phyloP scores from a whole-genome alignment of 495 filamentous ascomycete species.

The Aspergillus wentii region DNA sequence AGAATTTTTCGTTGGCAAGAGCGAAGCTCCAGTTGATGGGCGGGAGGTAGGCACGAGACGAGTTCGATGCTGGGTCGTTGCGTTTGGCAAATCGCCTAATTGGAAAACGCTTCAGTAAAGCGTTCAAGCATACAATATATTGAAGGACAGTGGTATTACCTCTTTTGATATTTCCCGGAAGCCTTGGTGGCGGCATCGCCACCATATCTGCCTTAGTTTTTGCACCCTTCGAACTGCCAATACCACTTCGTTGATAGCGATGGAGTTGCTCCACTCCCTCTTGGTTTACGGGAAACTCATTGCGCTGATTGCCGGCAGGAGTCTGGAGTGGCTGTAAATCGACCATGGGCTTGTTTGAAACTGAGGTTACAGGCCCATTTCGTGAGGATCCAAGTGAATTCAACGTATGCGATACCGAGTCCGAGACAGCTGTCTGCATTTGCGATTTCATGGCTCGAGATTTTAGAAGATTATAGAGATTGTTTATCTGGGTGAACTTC shows the following conservation, averaged over 20 bases:
- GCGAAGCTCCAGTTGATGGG: conserved; percentile 12
- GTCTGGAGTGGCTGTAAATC: conserved; percentile 18
- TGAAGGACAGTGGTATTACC: conserved; percentile 8
- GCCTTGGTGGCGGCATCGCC: conserved; percentile 25
- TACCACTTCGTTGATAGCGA: conserved; percentile 43
- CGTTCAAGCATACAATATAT: not conserved
- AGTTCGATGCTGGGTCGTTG: conserved; percentile 18
- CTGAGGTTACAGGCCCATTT: conserved; percentile 8
- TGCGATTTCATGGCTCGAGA: conserved; percentile 63
- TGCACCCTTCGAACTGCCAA: conserved; percentile 35
- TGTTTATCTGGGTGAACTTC: conserved; percentile 71
- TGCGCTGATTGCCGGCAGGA: conserved; percentile 15
- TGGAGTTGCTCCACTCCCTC: conserved; percentile 40
- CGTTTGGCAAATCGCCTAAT: conserved; percentile 9
- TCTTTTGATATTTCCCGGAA: conserved; percentile 12
- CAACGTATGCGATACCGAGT: conserved; percentile 57
- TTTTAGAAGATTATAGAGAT: conserved; percentile 82
- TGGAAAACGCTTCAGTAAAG: not conserved
- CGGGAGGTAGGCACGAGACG: conserved; percentile 11
- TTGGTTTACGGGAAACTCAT: conserved; percentile 22
- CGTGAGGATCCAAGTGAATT: conserved; percentile 26
- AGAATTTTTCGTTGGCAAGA: conserved; percentile 10
- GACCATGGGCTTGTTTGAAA: conserved; percentile 1
- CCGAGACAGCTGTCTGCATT: conserved; percentile 64
- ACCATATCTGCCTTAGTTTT: conserved; percentile 10